Percentiles rank a stretch among this genome's conserved stretches.
Conservation (phyloP, 2,329 filamentous ascomycete species). For the Macrophomina tecta region DNA sequence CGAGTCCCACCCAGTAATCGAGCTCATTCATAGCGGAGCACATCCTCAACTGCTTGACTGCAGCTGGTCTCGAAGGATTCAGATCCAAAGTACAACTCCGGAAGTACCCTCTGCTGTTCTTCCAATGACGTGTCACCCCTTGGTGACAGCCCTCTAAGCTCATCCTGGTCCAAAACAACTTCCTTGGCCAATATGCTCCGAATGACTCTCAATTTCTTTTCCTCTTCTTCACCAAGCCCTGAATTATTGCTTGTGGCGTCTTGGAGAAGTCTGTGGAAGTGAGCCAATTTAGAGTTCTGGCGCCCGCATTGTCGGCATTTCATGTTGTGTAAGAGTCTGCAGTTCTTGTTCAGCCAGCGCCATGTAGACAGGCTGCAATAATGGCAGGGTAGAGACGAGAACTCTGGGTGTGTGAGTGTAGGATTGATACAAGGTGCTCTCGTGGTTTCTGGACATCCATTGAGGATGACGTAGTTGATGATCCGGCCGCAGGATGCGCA, state of each 20-base stretch:
- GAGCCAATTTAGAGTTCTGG: background rate
- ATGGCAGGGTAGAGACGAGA: background rate
- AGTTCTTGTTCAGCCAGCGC: background rate
- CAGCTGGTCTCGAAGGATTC: too few species aligned
- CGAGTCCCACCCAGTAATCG: too few species aligned
- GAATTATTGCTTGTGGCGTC: background rate
- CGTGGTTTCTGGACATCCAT: too few species aligned
- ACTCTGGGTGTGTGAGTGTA: background rate
- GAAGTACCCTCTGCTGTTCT: too few species aligned
- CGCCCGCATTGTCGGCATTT: background rate
- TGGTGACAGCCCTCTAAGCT: background rate
- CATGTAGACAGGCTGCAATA: background rate
- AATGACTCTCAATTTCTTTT: background rate
- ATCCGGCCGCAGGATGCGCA: background rate
- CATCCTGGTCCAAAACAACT: background rate
- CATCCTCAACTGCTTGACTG: too few species aligned
- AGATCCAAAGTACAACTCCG: too few species aligned
- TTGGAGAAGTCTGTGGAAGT: background rate
- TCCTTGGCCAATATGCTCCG: background rate
- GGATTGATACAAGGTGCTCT: background rate
- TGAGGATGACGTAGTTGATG: background rate
- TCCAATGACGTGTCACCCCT: background rate
- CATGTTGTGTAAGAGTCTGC: background rate
- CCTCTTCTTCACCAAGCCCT: background rate
- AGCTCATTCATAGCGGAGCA: too few species aligned